Base-by-base conservation (phyloP, 176 grass and related monocot genomes). In the Alopecurus myosuroides region DNA sequence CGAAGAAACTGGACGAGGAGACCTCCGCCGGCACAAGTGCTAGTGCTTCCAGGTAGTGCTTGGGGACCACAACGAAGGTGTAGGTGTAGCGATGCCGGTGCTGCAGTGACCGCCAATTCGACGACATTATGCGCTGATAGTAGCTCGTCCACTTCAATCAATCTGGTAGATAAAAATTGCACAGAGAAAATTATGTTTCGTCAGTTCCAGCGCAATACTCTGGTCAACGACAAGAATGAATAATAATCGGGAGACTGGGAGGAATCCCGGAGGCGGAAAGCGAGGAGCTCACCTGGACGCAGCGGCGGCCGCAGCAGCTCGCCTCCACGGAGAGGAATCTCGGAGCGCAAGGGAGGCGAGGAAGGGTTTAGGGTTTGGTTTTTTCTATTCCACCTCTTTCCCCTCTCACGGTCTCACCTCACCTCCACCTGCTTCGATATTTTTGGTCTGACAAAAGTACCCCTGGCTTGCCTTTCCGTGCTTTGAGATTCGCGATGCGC, bases 51-150 rank as follows among this genome's bases (percentile, higher is more conserved):
- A 78, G 66, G 64, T 91, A 98, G 77, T 87, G 77, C 57, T 83
- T 95, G 28, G 96, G 91, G 63, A 98, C 94, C 35, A 92, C 88
- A 18, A 98, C 90, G 12, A 91, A 98, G 60, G 85, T 90, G 86
- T 98, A 98, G 49, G 93, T 95, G 83, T 98, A 98, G 36, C 85
- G 84, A 71, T 98, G 96, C 48, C 93, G 85, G 44, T 95, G 93
- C 78, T 98, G 96, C 83, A 92, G 78, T 3, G 96, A 94, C 36
- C 96, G 93, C 96, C 96, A 98, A 77, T 98, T 95, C 1, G 91
- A 34, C 0, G 96, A 98, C 93, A 98, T 98, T 76, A 23, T 82
- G 81, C 84, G 60, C 34, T 8, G 4, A n/a, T 78, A 3, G 29
- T 46, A 70, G 62, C 84, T 53, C 31, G 23, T 69, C 13, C 31